Evolutionary conservation across 441 rosid species (phyloP).

Genomic region (Bocquillonia castaneifolia): DNA sequence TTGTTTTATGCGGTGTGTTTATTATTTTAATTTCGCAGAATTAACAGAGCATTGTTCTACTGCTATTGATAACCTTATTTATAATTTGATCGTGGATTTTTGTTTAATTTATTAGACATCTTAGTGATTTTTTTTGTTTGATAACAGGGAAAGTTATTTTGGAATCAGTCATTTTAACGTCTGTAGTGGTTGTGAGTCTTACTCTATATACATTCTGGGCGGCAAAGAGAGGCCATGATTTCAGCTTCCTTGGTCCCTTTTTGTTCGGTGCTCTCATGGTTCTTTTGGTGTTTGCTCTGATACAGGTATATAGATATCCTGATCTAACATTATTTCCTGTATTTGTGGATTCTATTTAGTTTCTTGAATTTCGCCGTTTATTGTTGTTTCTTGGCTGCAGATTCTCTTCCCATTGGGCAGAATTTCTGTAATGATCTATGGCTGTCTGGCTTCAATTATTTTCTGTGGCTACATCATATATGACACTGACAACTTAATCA

Average conservation of each 20-base stretch:
- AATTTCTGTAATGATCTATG: constrained; percentile 74
- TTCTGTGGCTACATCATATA: constrained; percentile 80
- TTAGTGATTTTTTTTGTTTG: constrained; percentile 19
- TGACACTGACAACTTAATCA: constrained; percentile 80
- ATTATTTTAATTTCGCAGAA: too few species aligned
- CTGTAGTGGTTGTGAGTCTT: constrained; percentile 65
- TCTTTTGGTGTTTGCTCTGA: constrained; percentile 62
- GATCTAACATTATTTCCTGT: too few species aligned
- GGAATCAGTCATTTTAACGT: constrained; percentile 67
- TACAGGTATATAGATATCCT: constrained; percentile 49
- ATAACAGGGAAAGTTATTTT: constrained; percentile 71
- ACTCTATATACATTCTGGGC: constrained; percentile 94
- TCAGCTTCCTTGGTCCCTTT: constrained; percentile 86
- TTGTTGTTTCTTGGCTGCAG: constrained; percentile 38
- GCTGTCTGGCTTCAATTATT: constrained; percentile 60
- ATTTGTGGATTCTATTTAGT: not conserved
- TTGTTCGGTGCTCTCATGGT: constrained; percentile 66
- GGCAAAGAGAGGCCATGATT: constrained; percentile 78
- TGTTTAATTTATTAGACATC: too few species aligned
- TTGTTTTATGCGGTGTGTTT: too few species aligned
- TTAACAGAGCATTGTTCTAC: too few species aligned
- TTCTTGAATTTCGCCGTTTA: not conserved
- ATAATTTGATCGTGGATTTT: too few species aligned
- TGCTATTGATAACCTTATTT: too few species aligned
- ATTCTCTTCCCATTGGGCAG: constrained; percentile 68